A percentile compares a stretch with the other conserved stretches of the same genome.
phyloP scores from a whole-genome alignment of 2,329 filamentous ascomycete species.

The Spiromastix sp. region DNA sequence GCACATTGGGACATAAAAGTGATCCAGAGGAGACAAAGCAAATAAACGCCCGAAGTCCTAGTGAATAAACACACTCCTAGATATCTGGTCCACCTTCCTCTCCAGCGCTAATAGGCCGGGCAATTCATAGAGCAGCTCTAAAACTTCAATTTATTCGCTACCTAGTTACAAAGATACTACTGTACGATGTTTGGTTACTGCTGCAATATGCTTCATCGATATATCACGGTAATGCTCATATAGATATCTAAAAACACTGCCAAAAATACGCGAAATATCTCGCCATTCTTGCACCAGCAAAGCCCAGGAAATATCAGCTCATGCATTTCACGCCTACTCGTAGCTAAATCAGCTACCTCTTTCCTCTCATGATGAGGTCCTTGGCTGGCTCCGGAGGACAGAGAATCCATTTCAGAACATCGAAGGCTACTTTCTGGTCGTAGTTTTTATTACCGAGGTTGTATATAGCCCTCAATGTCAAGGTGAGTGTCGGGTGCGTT shows the following conservation, averaged over 20 bases:
- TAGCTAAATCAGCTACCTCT: constrained; percentile 4
- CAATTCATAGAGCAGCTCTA: no score
- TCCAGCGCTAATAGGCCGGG: no score
- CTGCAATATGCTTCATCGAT: no score
- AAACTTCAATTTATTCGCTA: no score
- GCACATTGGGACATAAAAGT: no score
- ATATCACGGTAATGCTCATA: not conserved
- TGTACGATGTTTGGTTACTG: no score
- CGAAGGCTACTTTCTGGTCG: constrained; percentile 6
- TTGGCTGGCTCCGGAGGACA: constrained; percentile 8
- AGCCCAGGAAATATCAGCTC: constrained; percentile 1
- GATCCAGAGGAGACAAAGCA: no score
- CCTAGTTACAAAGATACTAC: no score
- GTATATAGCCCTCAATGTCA: constrained; percentile 9
- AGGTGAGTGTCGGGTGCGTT: constrained; percentile 4
- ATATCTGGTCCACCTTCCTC: no score
- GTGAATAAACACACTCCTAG: no score
- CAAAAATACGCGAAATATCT: not conserved
- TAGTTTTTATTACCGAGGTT: constrained; percentile 7
- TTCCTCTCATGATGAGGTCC: constrained; percentile 5
- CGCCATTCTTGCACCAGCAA: not conserved
- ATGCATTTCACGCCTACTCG: not conserved
- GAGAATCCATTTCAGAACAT: constrained; percentile 10
- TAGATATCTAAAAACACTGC: not conserved
- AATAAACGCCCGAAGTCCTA: no score